Evolutionary conservation across 768 basidiomycete species (phyloP), one percentile per base, ranked within the genome.

Genomic region (Lentinula lateritia): DNA sequence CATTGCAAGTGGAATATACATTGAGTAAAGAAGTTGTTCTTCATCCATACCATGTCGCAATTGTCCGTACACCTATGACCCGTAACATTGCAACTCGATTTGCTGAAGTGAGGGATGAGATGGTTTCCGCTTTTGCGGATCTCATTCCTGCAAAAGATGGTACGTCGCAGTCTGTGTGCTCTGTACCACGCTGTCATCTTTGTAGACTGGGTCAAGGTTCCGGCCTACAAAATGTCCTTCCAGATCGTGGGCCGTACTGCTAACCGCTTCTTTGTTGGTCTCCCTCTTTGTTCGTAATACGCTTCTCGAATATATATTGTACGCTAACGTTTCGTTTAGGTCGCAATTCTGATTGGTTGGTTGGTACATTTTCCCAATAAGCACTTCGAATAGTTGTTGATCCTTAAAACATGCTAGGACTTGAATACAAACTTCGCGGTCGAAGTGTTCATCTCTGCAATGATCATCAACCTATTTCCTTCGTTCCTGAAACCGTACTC

Each of bases 391-490:
- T 13, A 16, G 15, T 16, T 52, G 10, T 41, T 12, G 7, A 45
- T 23, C 12, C 8, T 41, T 34, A 28, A 12, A 13, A 15, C 10
- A n/a, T n/a, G 23, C 16, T 42, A 60, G 59, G 50, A 60, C 18
- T 36, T 75, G 16, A 70, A 67, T 50, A 66, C 73, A 32, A 28
- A 66, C 0, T 75, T 71, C 66, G 65, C 73, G 0, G 60, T 61
- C n/a, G 65, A 72, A 60, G 71, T 72, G 1, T 64, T 70, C 4
- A 65, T 66, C 10, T 68, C 50, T 18, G 69, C 64, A 1, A 46
- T 34, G 0, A 38, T 73, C 8, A 65, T 77, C 16, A 66, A 66
- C n/a, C 42, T 71, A 1, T 70, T 72, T 50, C 75, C 75, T 4
- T 38, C 58, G 9, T 62, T 69, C 46, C 34, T 76, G 41, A 72